phyloP scores from a whole-genome alignment of 352 stramenopile species.

The Pythium oligandrum region DNA sequence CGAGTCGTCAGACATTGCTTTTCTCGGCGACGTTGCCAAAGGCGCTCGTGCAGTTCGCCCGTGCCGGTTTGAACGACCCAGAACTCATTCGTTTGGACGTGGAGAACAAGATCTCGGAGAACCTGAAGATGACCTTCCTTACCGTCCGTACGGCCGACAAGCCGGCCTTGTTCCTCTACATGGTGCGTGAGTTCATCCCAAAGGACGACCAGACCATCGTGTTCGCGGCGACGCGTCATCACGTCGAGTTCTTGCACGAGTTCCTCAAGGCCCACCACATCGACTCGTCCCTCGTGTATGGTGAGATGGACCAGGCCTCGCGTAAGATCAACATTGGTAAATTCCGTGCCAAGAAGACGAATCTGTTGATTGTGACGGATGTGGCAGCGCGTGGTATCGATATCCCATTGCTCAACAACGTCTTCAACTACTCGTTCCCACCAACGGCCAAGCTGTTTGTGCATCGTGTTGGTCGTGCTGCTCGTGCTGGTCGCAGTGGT shows the following conservation, averaged over 20 bases:
- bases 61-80: conserved; percentile 95
- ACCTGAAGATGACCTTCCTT: conserved; percentile 97
- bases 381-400: conserved; percentile 94
- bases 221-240: conserved; percentile 97
- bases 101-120: conserved; percentile 97
- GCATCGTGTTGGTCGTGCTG: conserved; percentile 95
- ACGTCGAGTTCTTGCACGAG: conserved; percentile 98
- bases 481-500: conserved; percentile 92
- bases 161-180: conserved; percentile 93
- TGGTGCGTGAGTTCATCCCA: conserved; percentile 94
- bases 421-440: conserved; percentile 95
- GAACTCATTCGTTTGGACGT: conserved; percentile 97
- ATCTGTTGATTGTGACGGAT: conserved; percentile 92
- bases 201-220: conserved; percentile 94
- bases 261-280: conserved; percentile 82
- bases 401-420: conserved; percentile 95
- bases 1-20: conserved; percentile 85
- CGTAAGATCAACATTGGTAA: conserved; percentile 89
- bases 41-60: conserved; percentile 97
- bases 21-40: conserved; percentile 98
- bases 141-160: conserved; percentile 95
- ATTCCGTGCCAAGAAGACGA: conserved; percentile 88
- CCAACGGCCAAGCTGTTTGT: conserved; percentile 93
- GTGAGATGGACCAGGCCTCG: conserved; percentile 92
- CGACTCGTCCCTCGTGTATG: conserved; percentile 89